Evolutionary conservation across 2,329 filamentous ascomycete genomes (phyloP).

Genomic region (Allantophomopsis lycopodina): DNA sequence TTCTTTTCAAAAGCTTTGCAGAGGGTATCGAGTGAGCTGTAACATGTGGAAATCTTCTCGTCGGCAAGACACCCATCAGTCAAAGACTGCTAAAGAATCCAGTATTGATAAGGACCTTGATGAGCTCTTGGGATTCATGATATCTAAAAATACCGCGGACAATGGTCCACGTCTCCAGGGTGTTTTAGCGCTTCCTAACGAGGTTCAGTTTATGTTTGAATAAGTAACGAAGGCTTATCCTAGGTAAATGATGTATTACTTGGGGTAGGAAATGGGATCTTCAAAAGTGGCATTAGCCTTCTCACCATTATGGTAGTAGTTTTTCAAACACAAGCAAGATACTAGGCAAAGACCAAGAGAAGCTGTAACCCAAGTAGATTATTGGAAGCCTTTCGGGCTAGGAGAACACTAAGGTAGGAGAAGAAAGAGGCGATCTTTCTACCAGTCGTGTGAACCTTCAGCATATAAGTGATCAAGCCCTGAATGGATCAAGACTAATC

Average conservation of each 20-base stretch:
- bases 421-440: conserved; percentile 77
- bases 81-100: conserved; percentile 84
- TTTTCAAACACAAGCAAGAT: conserved; percentile 81
- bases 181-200: conserved; percentile 78
- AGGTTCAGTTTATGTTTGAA: conserved; percentile 80
- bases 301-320: conserved; percentile 70
- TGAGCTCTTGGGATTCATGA: conserved; percentile 81
- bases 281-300: conserved; percentile 48
- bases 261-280: conserved; percentile 75
- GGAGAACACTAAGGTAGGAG: conserved; percentile 73
- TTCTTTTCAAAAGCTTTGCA: conserved; percentile 82
- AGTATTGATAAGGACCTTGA: conserved; percentile 76
- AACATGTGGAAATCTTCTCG: conserved; percentile 58
- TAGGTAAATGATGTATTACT: conserved; percentile 84
- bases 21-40: conserved; percentile 80
- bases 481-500: conserved; percentile 64
- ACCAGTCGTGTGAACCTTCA: conserved; percentile 80
- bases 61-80: too few species aligned
- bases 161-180: conserved; percentile 82
- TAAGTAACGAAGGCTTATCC: conserved; percentile 86
- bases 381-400: conserved; percentile 58
- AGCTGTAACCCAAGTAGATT: conserved; percentile 90
- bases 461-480: conserved; percentile 59
- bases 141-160: conserved; percentile 78
- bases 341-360: conserved; percentile 63